Base-by-base conservation (phyloP, 2,329 filamentous ascomycete genomes). In the Hypomyces perniciosus region DNA sequence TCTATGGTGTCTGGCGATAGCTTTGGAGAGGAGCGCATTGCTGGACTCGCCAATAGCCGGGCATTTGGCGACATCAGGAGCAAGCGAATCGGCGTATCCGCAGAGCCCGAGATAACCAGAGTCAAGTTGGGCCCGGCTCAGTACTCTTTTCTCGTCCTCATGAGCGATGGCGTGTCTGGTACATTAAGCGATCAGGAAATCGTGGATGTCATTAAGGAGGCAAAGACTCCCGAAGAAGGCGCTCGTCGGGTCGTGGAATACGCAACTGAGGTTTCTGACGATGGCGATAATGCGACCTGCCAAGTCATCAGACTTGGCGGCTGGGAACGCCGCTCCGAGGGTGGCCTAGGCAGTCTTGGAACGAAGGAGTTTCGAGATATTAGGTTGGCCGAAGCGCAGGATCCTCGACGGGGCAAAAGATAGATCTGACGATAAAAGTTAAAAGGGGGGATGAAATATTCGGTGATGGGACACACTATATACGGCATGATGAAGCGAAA, bases 1-100 rank as follows among this genome's bases (percentile, higher is more conserved):
- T 78, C 86, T 3, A 92, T 97, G 65, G 86, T 96, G 13, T 93
- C 92, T 27, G 71, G 69, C 0, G 93, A 99, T 70, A 95, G 89
- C 33, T 99, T 99, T 67, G 93, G 93, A 63, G 93, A 99, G 71
- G 91, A 97, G 70, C 90, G 93, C 59, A 93, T 99, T 68, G 85
- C 85, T 10, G 92, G 93, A 0, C 78, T 99, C 0, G 93, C 93
- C 59, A 99, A 99, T 71, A 95, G 89, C 31, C 87, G 93, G 30
- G 80, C 93, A 4, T 97, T 99, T 65, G 93, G 93, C 28, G 93
- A 99, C 72, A 90, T 96, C 71, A 80, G 80, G 33, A 88, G 84
- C 51, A 99, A 99, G 71, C 86, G 92, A 48, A 85, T 97, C 47
- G 93, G 93, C 29, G 92, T 99, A 9, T 91, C 86, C 4, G 93